These are phyloP conservation scores for Epicoccum sorghinum DNA, from an alignment of 2,329 filamentous ascomycete genomes.

Conservation along the genomic window DNA sequence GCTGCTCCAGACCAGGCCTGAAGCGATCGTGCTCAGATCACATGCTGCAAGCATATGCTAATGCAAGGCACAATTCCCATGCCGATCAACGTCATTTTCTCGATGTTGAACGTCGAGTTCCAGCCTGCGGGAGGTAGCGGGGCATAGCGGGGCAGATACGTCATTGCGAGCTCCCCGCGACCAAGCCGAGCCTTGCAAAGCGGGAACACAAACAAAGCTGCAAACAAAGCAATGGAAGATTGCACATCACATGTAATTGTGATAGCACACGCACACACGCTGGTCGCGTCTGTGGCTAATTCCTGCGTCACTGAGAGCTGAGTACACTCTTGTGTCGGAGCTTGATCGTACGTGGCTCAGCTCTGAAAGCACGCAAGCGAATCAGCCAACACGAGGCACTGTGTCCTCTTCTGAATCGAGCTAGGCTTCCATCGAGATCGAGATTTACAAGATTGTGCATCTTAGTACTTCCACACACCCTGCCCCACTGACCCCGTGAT, in stretches of 20 bases:
- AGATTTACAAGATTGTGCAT: slow-evolving; percentile 4
- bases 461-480: background rate
- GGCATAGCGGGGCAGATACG: slow-evolving; percentile 13
- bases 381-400: slow-evolving; percentile 12
- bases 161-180: slow-evolving; percentile 14
- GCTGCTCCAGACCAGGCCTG: slow-evolving; percentile 16
- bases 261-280: background rate
- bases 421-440: slow-evolving; percentile 17
- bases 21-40: slow-evolving; percentile 14
- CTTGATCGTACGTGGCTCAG: slow-evolving; percentile 11
- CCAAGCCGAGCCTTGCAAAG: slow-evolving; percentile 6
- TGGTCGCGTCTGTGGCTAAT: background rate
- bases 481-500: slow-evolving; percentile 12
- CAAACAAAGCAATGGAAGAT: slow-evolving; percentile 6
- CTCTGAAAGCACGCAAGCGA: slow-evolving; percentile 10
- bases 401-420: slow-evolving; percentile 11
- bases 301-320: background rate
- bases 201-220: slow-evolving; percentile 8
- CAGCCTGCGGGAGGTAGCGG: slow-evolving; percentile 11
- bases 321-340: background rate
- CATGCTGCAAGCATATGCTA: slow-evolving; percentile 18
- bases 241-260: background rate
- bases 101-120: slow-evolving; percentile 14
- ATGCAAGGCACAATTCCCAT: slow-evolving; percentile 20
- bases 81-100: slow-evolving; percentile 18